Percentiles rank a stretch among this genome's conserved stretches.
These are phyloP conservation scores for Aspergillus hortae DNA, from an alignment of 2,329 filamentous ascomycete species.

Conservation along the genomic window DNA sequence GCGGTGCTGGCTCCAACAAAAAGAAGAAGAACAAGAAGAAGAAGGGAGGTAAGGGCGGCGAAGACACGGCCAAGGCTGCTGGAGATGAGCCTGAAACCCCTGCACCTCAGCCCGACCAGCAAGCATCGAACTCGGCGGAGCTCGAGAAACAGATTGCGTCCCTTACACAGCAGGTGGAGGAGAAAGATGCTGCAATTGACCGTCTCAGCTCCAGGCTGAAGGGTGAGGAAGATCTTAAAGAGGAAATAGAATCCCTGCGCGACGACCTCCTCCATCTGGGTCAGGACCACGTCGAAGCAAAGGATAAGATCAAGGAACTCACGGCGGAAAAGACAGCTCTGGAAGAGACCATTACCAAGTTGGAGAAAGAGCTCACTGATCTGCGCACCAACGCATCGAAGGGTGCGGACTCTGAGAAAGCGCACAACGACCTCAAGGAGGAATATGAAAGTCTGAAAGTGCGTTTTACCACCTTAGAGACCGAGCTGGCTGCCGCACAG, in stretches of 20 bases:
- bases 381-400: constrained; percentile 48
- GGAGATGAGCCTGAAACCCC: constrained; percentile 15
- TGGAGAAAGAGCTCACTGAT: constrained; percentile 68
- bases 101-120: constrained; percentile 32
- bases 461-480: constrained; percentile 68
- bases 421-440: constrained; percentile 53
- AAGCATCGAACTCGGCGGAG: constrained; percentile 20
- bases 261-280: constrained; percentile 77
- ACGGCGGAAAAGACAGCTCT: constrained; percentile 65
- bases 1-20: constrained; percentile 36
- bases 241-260: constrained; percentile 80
- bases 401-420: constrained; percentile 48
- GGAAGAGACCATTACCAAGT: constrained; percentile 59
- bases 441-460: constrained; percentile 70
- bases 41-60: constrained; percentile 59
- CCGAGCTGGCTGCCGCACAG: constrained; percentile 80
- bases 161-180: constrained; percentile 33
- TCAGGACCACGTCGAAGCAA: constrained; percentile 78
- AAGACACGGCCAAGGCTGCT: constrained; percentile 28
- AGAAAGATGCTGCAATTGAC: constrained; percentile 71
- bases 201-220: constrained; percentile 67
- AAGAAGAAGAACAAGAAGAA: constrained; percentile 92
- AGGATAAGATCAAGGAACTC: constrained; percentile 69
- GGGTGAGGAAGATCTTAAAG: constrained; percentile 71
- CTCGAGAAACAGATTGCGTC: constrained; percentile 36